These are phyloP conservation scores for Ganoderma sinense DNA, from an alignment of 1,284 basidiomycete species.

Conservation along the genomic window DNA sequence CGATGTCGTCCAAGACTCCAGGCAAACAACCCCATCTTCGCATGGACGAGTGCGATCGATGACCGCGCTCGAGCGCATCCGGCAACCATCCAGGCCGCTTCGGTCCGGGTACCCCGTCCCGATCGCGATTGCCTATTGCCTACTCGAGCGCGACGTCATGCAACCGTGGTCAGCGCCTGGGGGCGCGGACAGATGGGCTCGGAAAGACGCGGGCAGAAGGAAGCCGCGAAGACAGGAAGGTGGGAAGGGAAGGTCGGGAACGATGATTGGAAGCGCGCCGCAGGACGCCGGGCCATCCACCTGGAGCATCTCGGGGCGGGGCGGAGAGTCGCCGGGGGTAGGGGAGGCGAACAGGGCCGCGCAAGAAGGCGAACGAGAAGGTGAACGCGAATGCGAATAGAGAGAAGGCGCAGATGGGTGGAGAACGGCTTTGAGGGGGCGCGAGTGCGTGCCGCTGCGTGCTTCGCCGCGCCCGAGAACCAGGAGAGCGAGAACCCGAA, in stretches of 20 bases:
- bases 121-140: constrained; percentile 6
- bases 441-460: not conserved
- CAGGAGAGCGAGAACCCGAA: not conserved
- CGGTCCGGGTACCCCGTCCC: constrained; percentile 8
- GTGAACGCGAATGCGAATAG: too few relatives aligned
- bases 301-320: not conserved
- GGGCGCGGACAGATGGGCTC: not conserved
- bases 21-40: too few relatives aligned
- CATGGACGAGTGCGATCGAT: constrained; percentile 16
- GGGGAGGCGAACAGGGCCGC: not conserved
- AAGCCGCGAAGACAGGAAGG: not conserved
- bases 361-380: too few relatives aligned
- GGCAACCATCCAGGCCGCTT: constrained; percentile 4
- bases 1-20: too few relatives aligned
- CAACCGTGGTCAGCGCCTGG: not conserved
- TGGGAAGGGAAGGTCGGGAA: not conserved
- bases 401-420: not conserved
- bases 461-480: not conserved
- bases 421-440: not conserved
- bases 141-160: constrained; percentile 18
- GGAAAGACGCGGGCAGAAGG: not conserved
- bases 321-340: not conserved
- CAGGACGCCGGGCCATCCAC: not conserved
- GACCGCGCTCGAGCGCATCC: constrained; percentile 4
- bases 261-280: not conserved